A percentile compares a stretch with the other conserved stretches of the same genome.
Evolutionary conservation across 768 basidiomycete genomes (phyloP).

Genomic region (Austroboletus festivus): DNA sequence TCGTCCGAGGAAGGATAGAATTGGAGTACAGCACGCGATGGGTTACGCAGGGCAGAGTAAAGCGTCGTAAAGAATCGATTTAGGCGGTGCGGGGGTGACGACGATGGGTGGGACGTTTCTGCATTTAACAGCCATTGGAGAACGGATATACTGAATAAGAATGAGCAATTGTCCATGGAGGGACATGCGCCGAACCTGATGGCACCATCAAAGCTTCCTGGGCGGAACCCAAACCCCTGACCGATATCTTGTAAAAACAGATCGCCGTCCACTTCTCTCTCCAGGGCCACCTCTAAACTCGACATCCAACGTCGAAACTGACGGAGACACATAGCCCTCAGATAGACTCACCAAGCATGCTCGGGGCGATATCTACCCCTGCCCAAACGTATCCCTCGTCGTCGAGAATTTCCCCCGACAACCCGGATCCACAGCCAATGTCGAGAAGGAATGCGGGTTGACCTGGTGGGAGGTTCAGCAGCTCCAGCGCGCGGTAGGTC

Average conservation of each 20-base stretch:
- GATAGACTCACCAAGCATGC: slow-evolving; percentile 80
- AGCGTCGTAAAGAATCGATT: slow-evolving; percentile 91
- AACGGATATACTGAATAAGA: slow-evolving; percentile 84
- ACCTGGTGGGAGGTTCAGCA: slow-evolving; percentile 77
- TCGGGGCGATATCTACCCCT: slow-evolving; percentile 92
- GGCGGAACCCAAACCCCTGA: slow-evolving; percentile 95
- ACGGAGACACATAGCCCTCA: neutral
- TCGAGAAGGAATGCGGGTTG: slow-evolving; percentile 86
- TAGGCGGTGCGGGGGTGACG: slow-evolving; percentile 82
- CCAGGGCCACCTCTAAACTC: slow-evolving; percentile 82
- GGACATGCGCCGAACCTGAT: slow-evolving; percentile 62
- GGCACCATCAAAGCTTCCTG: slow-evolving; percentile 96
- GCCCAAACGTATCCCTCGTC: slow-evolving; percentile 93
- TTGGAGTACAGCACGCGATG: slow-evolving; percentile 83
- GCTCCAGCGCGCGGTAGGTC: slow-evolving; percentile 93
- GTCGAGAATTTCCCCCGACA: slow-evolving; percentile 94
- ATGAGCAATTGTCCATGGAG: neutral
- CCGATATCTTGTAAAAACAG: slow-evolving; percentile 97
- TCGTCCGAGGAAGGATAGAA: slow-evolving; percentile 98
- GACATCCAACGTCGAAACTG: neutral
- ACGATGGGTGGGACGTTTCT: slow-evolving; percentile 85
- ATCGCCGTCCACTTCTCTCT: slow-evolving; percentile 94
- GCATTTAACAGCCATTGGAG: slow-evolving; percentile 98
- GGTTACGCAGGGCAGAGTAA: slow-evolving; percentile 81
- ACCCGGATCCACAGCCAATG: slow-evolving; percentile 95